phyloP scores from a whole-genome alignment of 2,329 filamentous ascomycete species.

The Aspergillus uvarum region DNA sequence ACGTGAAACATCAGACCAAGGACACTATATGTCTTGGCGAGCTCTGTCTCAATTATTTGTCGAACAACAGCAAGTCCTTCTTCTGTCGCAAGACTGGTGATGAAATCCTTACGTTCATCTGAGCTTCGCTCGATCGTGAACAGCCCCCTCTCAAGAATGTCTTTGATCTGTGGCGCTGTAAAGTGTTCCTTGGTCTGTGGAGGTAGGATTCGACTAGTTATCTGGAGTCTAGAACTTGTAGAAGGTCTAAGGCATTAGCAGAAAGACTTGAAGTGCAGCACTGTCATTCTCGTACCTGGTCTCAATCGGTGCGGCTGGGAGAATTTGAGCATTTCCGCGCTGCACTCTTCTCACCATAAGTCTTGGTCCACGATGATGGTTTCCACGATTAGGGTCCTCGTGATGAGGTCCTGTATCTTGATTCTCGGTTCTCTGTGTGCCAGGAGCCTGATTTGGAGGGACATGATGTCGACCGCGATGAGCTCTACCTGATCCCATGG shows the following conservation, averaged over 20 bases:
- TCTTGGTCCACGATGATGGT: neutral
- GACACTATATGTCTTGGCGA: constrained; percentile 12
- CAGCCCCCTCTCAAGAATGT: neutral
- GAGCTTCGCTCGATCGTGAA: neutral
- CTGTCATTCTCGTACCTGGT: neutral
- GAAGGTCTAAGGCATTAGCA: neutral
- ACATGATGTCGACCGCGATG: neutral
- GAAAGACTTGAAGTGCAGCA: neutral
- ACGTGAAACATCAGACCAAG: constrained; percentile 13
- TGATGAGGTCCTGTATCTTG: neutral
- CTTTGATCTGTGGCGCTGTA: neutral
- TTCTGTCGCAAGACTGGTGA: constrained; percentile 8
- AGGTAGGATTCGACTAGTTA: neutral
- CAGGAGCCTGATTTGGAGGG: neutral
- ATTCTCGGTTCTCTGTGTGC: neutral
- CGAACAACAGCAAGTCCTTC: constrained; percentile 10
- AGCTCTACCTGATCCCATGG: neutral
- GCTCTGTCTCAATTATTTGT: constrained; percentile 12
- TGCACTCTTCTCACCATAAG: neutral
- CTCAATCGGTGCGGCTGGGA: neutral
- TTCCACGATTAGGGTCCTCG: neutral
- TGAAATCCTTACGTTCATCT: neutral
- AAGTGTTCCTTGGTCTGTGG: neutral
- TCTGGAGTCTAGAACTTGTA: neutral
- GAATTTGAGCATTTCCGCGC: neutral